Evolutionary conservation across 139 green algal species (phyloP).

Genomic region (Picochlorum sp.): DNA sequence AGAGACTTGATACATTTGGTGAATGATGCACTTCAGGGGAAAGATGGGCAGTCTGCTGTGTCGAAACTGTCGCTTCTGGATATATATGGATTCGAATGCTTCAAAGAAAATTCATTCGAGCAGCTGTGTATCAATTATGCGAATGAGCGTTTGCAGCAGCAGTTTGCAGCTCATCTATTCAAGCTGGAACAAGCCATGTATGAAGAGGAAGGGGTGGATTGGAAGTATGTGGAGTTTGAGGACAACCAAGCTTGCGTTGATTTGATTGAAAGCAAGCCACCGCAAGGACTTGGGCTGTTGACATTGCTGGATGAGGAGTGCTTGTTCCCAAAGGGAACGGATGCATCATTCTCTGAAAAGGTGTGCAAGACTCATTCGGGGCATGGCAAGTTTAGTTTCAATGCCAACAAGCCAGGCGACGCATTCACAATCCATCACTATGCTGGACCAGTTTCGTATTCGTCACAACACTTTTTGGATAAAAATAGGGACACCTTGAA

Average conservation of each 20-base stretch:
- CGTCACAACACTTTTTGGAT: conserved; percentile 54
- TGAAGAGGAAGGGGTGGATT: conserved; percentile 82
- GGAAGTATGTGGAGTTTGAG: conserved; percentile 87
- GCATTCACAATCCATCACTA: conserved; percentile 79
- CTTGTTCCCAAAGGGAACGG: conserved; percentile 53
- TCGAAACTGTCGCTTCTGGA: conserved; percentile 62
- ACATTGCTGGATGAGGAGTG: conserved; percentile 83
- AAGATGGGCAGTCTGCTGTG: conserved; percentile 37
- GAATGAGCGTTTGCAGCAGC: conserved; percentile 93
- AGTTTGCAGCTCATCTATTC: conserved; percentile 86
- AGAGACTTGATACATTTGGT: conserved; percentile 58
- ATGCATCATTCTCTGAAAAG: conserved; percentile 40
- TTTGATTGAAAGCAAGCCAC: conserved; percentile 63
- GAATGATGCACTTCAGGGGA: conserved; percentile 48
- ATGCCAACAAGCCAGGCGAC: conserved; percentile 15
- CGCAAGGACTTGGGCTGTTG: conserved; percentile 68
- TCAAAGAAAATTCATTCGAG: conserved; percentile 73
- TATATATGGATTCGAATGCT: conserved; percentile 89
- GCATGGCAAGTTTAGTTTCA: conserved; percentile 44
- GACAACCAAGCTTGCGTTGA: conserved; percentile 91
- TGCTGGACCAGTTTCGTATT: conserved; percentile 60
- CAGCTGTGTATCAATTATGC: conserved; percentile 98
- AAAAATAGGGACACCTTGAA: conserved; percentile 77
- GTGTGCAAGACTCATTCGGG: conserved; percentile 30
- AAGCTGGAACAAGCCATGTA: conserved; percentile 87